These are phyloP conservation scores for Ophiostoma novo-ulmi DNA, from an alignment of 2,329 filamentous ascomycete species.

Conservation along the genomic window DNA sequence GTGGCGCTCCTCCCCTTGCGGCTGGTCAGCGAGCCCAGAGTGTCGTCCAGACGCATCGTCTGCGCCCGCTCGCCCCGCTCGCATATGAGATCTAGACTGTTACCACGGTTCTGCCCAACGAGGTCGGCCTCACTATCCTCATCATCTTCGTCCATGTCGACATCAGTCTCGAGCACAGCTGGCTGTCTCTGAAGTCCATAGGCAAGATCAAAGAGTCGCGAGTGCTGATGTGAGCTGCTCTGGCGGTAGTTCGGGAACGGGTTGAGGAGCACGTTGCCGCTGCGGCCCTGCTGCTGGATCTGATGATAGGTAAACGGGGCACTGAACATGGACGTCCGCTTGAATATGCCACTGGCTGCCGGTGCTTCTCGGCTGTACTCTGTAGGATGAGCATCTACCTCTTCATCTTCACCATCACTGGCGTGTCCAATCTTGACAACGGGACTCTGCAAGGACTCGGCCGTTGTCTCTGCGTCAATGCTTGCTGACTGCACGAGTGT, in stretches of 20 bases:
- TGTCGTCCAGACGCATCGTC: conserved; percentile 17
- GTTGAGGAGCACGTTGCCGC: background rate
- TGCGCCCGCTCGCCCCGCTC: conserved; percentile 22
- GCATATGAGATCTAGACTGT: conserved; percentile 22
- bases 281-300: conserved; percentile 8
- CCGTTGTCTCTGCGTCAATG: background rate
- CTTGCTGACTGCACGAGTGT: conserved; percentile 16
- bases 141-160: background rate
- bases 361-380: too few relatives aligned
- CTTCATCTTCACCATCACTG: background rate
- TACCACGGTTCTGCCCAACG: background rate
- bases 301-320: conserved; percentile 19
- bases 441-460: background rate
- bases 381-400: background rate
- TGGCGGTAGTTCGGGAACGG: conserved; percentile 12
- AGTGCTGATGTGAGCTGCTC: background rate
- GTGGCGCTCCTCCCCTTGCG: background rate
- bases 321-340: conserved; percentile 11
- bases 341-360: background rate
- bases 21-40: background rate
- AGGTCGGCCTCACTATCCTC: background rate
- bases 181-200: background rate
- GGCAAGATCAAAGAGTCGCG: background rate
- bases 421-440: background rate
- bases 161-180: background rate